phyloP scores from a whole-genome alignment of 805 yeast genomes.

The Metschnikowia picachoensis region DNA sequence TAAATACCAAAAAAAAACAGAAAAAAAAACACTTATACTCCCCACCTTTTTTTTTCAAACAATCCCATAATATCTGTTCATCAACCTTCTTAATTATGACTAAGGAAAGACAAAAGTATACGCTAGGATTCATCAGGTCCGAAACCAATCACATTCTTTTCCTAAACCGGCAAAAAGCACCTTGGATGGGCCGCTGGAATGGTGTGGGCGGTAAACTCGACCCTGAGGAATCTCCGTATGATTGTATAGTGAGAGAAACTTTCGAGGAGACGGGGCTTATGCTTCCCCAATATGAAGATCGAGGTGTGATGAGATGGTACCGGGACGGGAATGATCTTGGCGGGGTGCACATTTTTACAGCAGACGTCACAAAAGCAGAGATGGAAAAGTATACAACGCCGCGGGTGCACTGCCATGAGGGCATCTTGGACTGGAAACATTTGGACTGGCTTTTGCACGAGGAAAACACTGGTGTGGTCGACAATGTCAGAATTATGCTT shows the following conservation, averaged over 20 bases:
- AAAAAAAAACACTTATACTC: neutral
- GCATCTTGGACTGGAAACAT: slow-evolving; percentile 41
- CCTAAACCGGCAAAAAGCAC: slow-evolving; percentile 38
- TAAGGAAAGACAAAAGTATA: slow-evolving; percentile 16
- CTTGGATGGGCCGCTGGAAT: slow-evolving; percentile 48
- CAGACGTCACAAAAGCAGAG: slow-evolving; percentile 24
- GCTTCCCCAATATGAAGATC: slow-evolving; percentile 24
- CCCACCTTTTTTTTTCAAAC: neutral
- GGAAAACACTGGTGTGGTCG: slow-evolving; percentile 40
- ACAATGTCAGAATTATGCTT: slow-evolving; percentile 29
- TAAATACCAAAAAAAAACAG: neutral
- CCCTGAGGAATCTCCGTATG: slow-evolving; percentile 29
- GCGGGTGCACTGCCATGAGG: slow-evolving; percentile 31
- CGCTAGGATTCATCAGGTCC: slow-evolving; percentile 28
- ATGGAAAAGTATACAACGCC: slow-evolving; percentile 29
- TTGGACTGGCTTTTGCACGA: slow-evolving; percentile 33
- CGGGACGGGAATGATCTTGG: slow-evolving; percentile 25
- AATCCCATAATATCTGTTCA: too few relatives aligned
- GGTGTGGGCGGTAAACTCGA: slow-evolving; percentile 45
- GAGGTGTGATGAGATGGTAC: slow-evolving; percentile 38
- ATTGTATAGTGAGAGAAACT: slow-evolving; percentile 41
- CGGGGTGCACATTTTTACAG: slow-evolving; percentile 41
- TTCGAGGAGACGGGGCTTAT: slow-evolving; percentile 39
- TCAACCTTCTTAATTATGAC: slow-evolving; percentile 2
- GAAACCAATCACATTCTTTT: slow-evolving; percentile 32